Conservation (phyloP, 2,329 filamentous ascomycete species). For the Fusarium torreyae region DNA sequence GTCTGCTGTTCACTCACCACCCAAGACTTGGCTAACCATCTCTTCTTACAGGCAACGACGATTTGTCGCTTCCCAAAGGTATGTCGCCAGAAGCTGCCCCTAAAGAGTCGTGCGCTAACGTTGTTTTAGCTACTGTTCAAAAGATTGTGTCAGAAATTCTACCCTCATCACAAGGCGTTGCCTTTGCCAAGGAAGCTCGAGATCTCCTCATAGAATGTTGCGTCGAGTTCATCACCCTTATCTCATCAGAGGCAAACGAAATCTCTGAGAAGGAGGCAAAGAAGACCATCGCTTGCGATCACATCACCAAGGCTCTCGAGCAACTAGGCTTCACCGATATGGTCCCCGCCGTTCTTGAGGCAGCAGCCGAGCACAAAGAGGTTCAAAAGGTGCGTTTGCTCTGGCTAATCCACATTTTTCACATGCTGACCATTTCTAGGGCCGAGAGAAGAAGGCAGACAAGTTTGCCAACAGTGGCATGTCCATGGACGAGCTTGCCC, state of each 20-base stretch:
- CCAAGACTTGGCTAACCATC: constrained; percentile 52
- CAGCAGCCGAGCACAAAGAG: constrained; percentile 93
- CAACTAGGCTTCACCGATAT: constrained; percentile 95
- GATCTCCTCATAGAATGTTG: constrained; percentile 98
- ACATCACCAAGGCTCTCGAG: constrained; percentile 94
- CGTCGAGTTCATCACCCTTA: constrained; percentile 98
- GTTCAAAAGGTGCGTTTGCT: constrained; percentile 81
- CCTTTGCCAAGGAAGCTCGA: constrained; percentile 94
- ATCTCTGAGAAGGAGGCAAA: constrained; percentile 99
- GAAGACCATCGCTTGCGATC: constrained; percentile 98
- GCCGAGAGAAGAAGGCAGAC: constrained; percentile 95
- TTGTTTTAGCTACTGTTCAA: constrained; percentile 72
- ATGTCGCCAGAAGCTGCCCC: constrained; percentile 42
- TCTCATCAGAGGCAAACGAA: constrained; percentile 98
- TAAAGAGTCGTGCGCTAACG: constrained; percentile 48
- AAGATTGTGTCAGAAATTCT: constrained; percentile 96
- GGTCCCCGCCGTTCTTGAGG: constrained; percentile 87
- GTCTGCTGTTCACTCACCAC: constrained; percentile 32
- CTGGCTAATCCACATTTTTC: constrained; percentile 38
- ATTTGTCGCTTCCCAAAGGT: constrained; percentile 77
- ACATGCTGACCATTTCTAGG: constrained; percentile 70
- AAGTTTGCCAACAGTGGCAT: constrained; percentile 97
- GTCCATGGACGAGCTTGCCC: constrained; percentile 89
- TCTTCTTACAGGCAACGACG: constrained; percentile 69
- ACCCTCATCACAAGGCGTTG: constrained; percentile 79